A percentile compares a stretch with the other conserved stretches of the same genome.
Conservation (phyloP, 495 filamentous ascomycete genomes). For the Terfezia claveryi region DNA sequence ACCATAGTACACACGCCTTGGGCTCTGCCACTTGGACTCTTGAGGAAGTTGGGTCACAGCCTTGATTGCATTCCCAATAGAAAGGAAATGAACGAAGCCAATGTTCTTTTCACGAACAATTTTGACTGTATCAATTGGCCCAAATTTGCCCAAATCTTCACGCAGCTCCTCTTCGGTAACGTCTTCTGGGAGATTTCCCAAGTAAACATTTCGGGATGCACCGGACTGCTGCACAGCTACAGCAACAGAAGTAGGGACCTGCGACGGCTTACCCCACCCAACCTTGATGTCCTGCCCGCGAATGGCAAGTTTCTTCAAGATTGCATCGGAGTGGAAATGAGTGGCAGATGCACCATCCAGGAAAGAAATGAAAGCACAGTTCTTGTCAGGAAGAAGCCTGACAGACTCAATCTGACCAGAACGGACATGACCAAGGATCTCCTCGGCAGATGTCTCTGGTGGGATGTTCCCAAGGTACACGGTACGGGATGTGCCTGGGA, state of each 20-base stretch:
- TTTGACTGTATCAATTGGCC: conserved; percentile 90
- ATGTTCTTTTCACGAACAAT: conserved; percentile 96
- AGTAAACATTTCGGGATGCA: conserved; percentile 93
- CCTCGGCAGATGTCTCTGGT: conserved; percentile 91
- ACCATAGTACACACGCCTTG: conserved; percentile 88
- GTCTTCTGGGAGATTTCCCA: conserved; percentile 82
- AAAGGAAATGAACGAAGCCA: conserved; percentile 93
- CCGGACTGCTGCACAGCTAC: conserved; percentile 92
- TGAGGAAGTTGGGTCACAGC: conserved; percentile 93
- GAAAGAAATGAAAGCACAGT: conserved; percentile 98
- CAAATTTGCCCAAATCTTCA: conserved; percentile 91
- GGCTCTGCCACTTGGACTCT: conserved; percentile 89
- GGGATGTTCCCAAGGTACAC: conserved; percentile 97
- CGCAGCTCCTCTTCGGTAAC: conserved; percentile 76
- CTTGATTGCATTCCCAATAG: conserved; percentile 95
- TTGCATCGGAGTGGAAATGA: conserved; percentile 97
- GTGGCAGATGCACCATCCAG: conserved; percentile 89
- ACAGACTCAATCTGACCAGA: conserved; percentile 98
- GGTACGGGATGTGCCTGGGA: conserved; percentile 81
- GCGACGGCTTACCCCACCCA: conserved; percentile 96
- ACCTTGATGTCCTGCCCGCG: conserved; percentile 98
- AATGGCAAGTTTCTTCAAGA: conserved; percentile 95
- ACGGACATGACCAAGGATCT: conserved; percentile 88
- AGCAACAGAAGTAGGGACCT: conserved; percentile 90
- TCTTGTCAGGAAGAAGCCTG: conserved; percentile 88